Evolutionary conservation across 2,329 filamentous ascomycete genomes (phyloP).

Genomic region (Tolypocladium sp.): DNA sequence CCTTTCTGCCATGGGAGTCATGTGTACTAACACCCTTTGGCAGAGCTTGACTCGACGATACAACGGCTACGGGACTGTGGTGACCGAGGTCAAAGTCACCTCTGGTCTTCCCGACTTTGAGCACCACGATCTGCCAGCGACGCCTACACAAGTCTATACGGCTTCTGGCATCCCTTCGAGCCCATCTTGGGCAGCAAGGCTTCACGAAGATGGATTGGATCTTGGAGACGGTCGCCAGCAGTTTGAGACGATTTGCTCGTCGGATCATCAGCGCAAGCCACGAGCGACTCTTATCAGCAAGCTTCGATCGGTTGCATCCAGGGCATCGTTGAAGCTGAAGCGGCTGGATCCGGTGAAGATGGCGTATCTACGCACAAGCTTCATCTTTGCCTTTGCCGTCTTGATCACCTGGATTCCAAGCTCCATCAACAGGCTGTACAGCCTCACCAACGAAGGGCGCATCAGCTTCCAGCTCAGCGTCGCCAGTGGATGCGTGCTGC

Average conservation of each 20-base stretch:
- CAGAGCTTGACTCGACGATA: slow-evolving; percentile 17
- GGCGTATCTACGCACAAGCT: slow-evolving; percentile 50
- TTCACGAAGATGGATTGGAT: slow-evolving; percentile 5
- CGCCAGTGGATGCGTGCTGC: slow-evolving; percentile 60
- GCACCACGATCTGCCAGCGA: neutral
- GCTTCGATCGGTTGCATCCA: slow-evolving; percentile 15
- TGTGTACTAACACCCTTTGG: slow-evolving; percentile 7
- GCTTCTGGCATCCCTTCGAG: neutral
- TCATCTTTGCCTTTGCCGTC: slow-evolving; percentile 50
- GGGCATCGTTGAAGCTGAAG: slow-evolving; percentile 20
- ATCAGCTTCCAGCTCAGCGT: slow-evolving; percentile 58
- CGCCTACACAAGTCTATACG: slow-evolving; percentile 7
- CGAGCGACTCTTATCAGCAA: slow-evolving; percentile 9
- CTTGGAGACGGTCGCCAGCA: slow-evolving; percentile 8
- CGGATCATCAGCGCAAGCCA: slow-evolving; percentile 9
- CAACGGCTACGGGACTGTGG: slow-evolving; percentile 35
- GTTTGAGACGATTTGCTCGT: slow-evolving; percentile 20
- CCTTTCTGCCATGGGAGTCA: neutral
- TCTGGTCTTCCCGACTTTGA: slow-evolving; percentile 12
- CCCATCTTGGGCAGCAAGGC: neutral
- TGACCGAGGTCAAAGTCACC: slow-evolving; percentile 40
- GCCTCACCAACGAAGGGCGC: slow-evolving; percentile 39
- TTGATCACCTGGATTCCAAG: slow-evolving; percentile 55
- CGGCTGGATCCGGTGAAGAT: slow-evolving; percentile 46
- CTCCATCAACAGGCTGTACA: slow-evolving; percentile 65